Evolutionary conservation across 495 filamentous ascomycete species (phyloP), one percentile per base, ranked within the genome.

Genomic region (Melanomma pulvis-pyrius): DNA sequence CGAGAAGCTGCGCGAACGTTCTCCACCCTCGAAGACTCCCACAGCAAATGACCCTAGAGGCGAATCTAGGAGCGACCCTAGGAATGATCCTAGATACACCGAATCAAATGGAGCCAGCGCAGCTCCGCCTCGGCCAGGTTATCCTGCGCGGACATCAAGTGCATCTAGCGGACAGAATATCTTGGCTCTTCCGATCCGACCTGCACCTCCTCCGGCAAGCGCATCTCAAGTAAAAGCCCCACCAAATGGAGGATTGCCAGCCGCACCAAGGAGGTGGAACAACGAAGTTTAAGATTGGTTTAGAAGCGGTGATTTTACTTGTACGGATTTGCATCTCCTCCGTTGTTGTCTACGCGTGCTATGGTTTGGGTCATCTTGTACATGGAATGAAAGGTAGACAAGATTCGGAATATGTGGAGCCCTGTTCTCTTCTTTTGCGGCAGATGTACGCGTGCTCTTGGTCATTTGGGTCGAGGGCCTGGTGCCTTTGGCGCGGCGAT

Each of bases 181-280:
- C 32, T 69, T 72, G 70, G 39, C 65, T 54, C 53, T 72, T 21
- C 70, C 70, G 4, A 69, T 72, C 46, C 36, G 70, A 26, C 70
- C 70, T 12, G 70, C 70, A 8, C 70, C 70, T 6, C 64, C 53
- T 44, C 63, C 66, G n/a, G 56, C 59, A 11, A 49, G 46, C 30
- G 36, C 56, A 1, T 51, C 68, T 22, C 61, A 57, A 25, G n/a
- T 39, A 15, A 57, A 49, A 41, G 46, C 6, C 17, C 55, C 63
- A 28, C 68, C 62, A 0, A 66, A 66, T 30, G 68, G 68, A 11
- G 62, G 62, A 26, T 21, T 71, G 30, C 68, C 68, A 12, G 28
- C 63, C 3, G 59, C 59, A 13, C 68, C 68, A 4, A 39, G 60
- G 29, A 64, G 69, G 55, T 71, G 65, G 64, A 67, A 71, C 55